Percentiles rank a stretch among this genome's conserved stretches.
These are phyloP conservation scores for Boehmeria nivea DNA, from an alignment of 306 rosid species.

Conservation along the genomic window DNA sequence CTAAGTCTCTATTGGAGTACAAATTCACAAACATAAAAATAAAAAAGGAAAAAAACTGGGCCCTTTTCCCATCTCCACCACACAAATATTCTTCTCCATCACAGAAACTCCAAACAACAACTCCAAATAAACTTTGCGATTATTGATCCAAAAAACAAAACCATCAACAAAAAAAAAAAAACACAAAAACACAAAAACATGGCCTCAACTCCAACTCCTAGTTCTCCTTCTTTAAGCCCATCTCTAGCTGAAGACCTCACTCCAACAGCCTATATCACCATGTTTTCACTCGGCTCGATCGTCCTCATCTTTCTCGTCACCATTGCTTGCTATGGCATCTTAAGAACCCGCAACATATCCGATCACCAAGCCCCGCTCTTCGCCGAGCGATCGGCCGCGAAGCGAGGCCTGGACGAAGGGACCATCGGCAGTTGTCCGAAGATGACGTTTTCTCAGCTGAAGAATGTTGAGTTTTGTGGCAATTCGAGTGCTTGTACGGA, in stretches of 20 bases:
- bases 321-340: background rate
- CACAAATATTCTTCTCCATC: background rate
- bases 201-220: background rate
- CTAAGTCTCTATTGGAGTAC: background rate
- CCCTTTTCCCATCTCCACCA: background rate
- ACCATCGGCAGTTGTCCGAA: conserved; percentile 23
- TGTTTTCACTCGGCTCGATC: background rate
- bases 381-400: background rate
- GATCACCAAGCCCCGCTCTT: background rate
- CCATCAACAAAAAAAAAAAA: background rate
- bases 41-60: background rate
- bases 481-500: conserved; percentile 5
- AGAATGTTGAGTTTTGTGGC: conserved; percentile 9
- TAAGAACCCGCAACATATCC: background rate
- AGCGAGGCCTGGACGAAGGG: conserved; percentile 18
- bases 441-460: conserved; percentile 31
- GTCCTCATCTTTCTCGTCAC: background rate
- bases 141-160: no score
- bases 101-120: background rate
- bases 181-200: background rate
- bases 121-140: background rate
- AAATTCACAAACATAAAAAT: background rate
- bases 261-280: background rate
- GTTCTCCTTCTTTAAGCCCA: background rate
- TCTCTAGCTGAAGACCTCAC: background rate